Evolutionary conservation across 148 eudicot genomes (phyloP), one percentile per base, ranked within the genome.

Genomic region (Talinum fruticosum): DNA sequence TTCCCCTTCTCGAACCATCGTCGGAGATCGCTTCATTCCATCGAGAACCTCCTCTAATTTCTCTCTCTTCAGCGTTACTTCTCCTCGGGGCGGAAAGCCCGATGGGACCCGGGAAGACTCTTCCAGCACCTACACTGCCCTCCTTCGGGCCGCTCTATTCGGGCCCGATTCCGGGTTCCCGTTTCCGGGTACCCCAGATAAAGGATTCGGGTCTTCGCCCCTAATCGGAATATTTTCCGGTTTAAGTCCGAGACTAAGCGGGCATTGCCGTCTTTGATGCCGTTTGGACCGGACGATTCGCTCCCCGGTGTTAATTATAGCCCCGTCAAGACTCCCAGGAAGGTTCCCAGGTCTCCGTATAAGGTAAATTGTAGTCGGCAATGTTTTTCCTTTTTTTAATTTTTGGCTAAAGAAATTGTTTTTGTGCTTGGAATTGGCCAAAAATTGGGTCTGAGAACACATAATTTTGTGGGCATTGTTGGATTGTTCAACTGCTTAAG

Each of bases 1-100:
- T 24, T 88, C 93, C 1, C 90, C 92, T 0, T 88, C 95, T 15
- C 85, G 97, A 24, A 71, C 95, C 2, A 94, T 94, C 74, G 84
- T 82, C 75, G 82, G 91, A 67, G 98, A 94, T 69, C 87, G 98
- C 0, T 94, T 95, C 83, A 95, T 95, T 18, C 98, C 98, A 0
- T 82, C 86, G 7, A 87, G 98, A 69, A 83, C 92, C 26, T 85
- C 88, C 0, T 95, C 99, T 1, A 91, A 95, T 76, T 95, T 92
- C 73, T 78, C 89, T 21, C 88, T 95, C 26, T 95, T 92, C 69
- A 69, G 86, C 41, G 73, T 92, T 30, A 79, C 88, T 3, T 36
- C 88, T 0, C 71, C 86, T 21, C 49, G 67, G 3, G 6, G 76
- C 61, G 67, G 82, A 1, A 79, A 76, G 49, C 82, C 87, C 61